These are phyloP conservation scores for Alternaria dauci DNA, from an alignment of 2,329 filamentous ascomycete species.

Conservation along the genomic window DNA sequence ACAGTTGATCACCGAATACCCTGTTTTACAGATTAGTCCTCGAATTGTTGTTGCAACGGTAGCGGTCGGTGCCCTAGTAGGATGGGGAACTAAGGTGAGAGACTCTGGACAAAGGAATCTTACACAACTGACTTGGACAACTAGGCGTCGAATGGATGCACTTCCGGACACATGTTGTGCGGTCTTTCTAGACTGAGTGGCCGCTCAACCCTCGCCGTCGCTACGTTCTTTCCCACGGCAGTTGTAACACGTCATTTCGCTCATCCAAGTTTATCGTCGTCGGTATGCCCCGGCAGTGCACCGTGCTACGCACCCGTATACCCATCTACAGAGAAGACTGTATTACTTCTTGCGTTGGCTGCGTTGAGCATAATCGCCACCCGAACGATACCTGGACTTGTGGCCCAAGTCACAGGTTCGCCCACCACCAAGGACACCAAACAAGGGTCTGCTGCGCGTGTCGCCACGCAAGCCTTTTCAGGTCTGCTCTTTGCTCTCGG, in stretches of 20 bases:
- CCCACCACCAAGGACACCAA: conserved; percentile 15
- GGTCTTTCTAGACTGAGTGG: conserved; percentile 60
- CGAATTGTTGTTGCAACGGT: conserved; percentile 51
- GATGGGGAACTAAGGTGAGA: conserved; percentile 63
- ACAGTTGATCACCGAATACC: conserved; percentile 56
- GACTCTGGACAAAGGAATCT: neutral
- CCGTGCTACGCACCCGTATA: conserved; percentile 60
- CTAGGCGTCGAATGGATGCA: conserved; percentile 57
- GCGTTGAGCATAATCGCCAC: conserved; percentile 37
- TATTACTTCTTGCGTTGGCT: conserved; percentile 49
- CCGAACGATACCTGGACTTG: conserved; percentile 32
- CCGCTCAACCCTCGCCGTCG: conserved; percentile 59
- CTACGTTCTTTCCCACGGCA: conserved; percentile 46
- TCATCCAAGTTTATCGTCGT: conserved; percentile 51
- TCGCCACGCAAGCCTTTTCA: conserved; percentile 54
- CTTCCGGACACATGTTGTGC: conserved; percentile 65
- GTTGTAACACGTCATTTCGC: conserved; percentile 51
- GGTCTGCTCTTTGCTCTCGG: conserved; percentile 62
- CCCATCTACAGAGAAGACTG: conserved; percentile 44
- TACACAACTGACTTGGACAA: conserved; percentile 15
- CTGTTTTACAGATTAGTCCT: conserved; percentile 46
- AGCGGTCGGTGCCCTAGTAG: conserved; percentile 56
- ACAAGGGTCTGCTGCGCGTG: conserved; percentile 35
- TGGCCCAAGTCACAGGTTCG: conserved; percentile 20
- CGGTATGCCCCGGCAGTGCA: conserved; percentile 46